Conservation (phyloP, 768 basidiomycete genomes). For the Kondoa malvinella region DNA sequence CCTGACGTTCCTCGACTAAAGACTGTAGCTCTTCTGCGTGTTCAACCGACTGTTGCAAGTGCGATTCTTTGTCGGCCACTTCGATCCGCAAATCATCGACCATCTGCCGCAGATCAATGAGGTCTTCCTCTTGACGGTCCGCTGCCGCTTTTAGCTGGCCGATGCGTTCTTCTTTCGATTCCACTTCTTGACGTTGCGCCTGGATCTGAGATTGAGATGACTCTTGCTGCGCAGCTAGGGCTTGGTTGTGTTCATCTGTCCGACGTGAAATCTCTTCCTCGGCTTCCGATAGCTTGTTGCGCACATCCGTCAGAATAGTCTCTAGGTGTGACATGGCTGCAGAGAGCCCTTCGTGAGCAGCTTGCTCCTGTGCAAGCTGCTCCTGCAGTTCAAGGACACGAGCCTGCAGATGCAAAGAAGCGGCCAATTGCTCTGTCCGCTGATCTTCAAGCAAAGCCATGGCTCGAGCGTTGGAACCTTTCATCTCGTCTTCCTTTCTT, state of each 20-base stretch:
- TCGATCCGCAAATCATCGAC: background rate
- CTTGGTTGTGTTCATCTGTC: background rate
- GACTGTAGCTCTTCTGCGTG: background rate
- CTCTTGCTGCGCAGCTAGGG: background rate
- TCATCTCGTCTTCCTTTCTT: background rate
- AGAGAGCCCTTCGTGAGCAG: background rate
- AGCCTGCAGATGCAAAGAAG: background rate
- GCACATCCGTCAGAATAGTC: background rate
- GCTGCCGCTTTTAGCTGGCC: background rate
- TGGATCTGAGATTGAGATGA: background rate
- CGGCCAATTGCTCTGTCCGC: background rate
- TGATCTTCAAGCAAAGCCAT: background rate
- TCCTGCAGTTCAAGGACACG: background rate
- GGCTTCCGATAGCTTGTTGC: background rate
- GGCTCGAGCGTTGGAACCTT: background rate
- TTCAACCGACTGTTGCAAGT: background rate
- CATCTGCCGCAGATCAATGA: background rate
- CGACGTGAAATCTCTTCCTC: background rate
- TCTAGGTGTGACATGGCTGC: background rate
- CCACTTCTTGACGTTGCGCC: background rate
- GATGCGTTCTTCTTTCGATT: background rate
- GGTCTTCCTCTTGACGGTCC: background rate
- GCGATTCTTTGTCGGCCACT: background rate
- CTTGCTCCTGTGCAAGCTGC: background rate
- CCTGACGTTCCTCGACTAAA: background rate